Conservation (phyloP, 148 eudicot genomes). For the Diospyros lotus region DNA sequence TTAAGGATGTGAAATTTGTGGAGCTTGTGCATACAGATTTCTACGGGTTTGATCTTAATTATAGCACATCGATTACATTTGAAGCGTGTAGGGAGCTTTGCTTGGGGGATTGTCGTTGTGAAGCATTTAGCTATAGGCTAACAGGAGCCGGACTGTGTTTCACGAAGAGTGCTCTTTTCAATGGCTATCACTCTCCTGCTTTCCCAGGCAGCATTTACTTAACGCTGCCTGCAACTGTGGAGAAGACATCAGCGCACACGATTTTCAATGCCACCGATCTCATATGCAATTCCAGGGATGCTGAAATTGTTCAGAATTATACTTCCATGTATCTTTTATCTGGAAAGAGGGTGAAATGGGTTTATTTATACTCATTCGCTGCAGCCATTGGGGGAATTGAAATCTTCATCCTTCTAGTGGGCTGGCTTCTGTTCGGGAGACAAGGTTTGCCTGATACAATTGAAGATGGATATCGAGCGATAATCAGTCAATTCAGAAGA, state of each 20-base stretch:
- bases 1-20: slow-evolving; percentile 33
- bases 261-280: slow-evolving; percentile 19
- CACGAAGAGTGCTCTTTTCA: slow-evolving; percentile 44
- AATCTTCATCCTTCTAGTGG: slow-evolving; percentile 20
- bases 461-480: slow-evolving; percentile 48
- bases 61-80: not conserved
- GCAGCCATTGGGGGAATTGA: slow-evolving; percentile 39
- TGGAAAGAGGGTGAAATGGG: slow-evolving; percentile 39
- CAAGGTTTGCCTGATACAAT: slow-evolving; percentile 32
- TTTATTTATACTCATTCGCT: slow-evolving; percentile 42
- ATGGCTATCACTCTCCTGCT: slow-evolving; percentile 27
- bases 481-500: slow-evolving; percentile 52
- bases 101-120: slow-evolving; percentile 34
- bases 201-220: slow-evolving; percentile 35
- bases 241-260: slow-evolving; percentile 9
- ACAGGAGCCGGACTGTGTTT: slow-evolving; percentile 32
- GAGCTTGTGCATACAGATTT: slow-evolving; percentile 45
- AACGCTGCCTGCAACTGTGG: slow-evolving; percentile 32
- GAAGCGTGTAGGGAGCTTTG: slow-evolving; percentile 40
- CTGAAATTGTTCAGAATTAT: slow-evolving; percentile 5
- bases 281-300: slow-evolving; percentile 21
- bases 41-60: slow-evolving; percentile 47
- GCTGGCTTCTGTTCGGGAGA: slow-evolving; percentile 46
- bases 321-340: slow-evolving; percentile 17
- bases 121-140: slow-evolving; percentile 44